Conservation (phyloP, 495 filamentous ascomycete genomes). For the Penicillium odoratum region DNA sequence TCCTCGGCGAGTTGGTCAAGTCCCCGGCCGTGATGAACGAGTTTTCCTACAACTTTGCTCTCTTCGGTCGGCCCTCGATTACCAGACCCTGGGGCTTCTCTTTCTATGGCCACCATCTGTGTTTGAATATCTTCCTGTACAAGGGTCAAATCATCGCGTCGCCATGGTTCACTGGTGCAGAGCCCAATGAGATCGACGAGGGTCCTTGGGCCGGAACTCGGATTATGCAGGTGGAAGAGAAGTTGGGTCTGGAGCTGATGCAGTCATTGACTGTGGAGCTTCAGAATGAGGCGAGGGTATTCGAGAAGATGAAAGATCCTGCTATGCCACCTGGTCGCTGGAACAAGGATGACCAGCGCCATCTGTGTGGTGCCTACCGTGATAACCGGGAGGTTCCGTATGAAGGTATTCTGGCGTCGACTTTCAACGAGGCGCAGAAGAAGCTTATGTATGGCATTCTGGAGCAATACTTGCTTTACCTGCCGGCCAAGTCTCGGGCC, state of each 20-base stretch:
- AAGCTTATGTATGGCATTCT: slow-evolving; percentile 55
- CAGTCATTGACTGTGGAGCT: slow-evolving; percentile 53
- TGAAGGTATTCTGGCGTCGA: slow-evolving; percentile 57
- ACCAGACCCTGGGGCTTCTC: slow-evolving; percentile 66
- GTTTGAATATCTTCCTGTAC: slow-evolving; percentile 65
- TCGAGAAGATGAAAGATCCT: slow-evolving; percentile 54
- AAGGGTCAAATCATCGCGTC: slow-evolving; percentile 59
- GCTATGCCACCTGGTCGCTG: slow-evolving; percentile 67
- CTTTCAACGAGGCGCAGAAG: slow-evolving; percentile 49
- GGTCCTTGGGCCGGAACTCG: slow-evolving; percentile 60
- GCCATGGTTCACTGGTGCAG: slow-evolving; percentile 75
- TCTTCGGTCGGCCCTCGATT: slow-evolving; percentile 57
- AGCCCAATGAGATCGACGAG: slow-evolving; percentile 70
- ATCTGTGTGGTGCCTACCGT: slow-evolving; percentile 70
- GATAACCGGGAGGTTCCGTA: slow-evolving; percentile 76
- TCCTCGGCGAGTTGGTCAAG: slow-evolving; percentile 67
- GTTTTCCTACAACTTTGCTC: slow-evolving; percentile 70
- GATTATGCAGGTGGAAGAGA: slow-evolving; percentile 66
- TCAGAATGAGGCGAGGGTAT: slow-evolving; percentile 56
- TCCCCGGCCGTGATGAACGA: slow-evolving; percentile 66
- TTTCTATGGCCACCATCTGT: slow-evolving; percentile 78
- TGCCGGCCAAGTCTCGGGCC: slow-evolving; percentile 53
- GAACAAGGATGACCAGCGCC: slow-evolving; percentile 74
- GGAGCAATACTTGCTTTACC: slow-evolving; percentile 62
- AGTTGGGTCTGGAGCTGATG: slow-evolving; percentile 64